Conservation (phyloP, 2,329 filamentous ascomycete genomes). For the Corinectria fuckeliana region DNA sequence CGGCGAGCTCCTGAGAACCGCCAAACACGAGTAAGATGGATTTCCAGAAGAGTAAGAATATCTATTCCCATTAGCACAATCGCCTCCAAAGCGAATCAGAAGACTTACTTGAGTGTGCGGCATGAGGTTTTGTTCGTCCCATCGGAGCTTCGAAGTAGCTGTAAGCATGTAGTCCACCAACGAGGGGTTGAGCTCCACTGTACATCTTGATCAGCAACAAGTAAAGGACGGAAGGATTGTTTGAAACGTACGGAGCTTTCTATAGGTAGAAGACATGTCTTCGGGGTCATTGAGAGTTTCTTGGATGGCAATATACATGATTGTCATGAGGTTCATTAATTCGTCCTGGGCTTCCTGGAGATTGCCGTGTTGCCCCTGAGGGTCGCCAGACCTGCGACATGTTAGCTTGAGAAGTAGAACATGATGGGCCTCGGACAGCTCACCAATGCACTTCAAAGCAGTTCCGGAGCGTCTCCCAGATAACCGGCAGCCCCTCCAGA, state of each 20-base stretch:
- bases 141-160: conserved; percentile 71
- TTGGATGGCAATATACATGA: conserved; percentile 67
- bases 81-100: not conserved
- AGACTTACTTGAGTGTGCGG: conserved; percentile 67
- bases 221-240: not conserved
- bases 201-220: conserved; percentile 30
- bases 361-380: conserved; percentile 46
- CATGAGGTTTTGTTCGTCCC: conserved; percentile 70
- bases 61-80: conserved; percentile 49
- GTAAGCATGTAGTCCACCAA: conserved; percentile 76
- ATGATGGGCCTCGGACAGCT: conserved; percentile 21
- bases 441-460: conserved; percentile 63
- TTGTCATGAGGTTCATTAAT: conserved; percentile 67
- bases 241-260: conserved; percentile 57
- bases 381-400: conserved; percentile 53
- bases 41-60: conserved; percentile 91
- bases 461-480: conserved; percentile 58
- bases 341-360: conserved; percentile 64
- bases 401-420: conserved; percentile 36
- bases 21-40: conserved; percentile 86
- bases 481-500: conserved; percentile 55
- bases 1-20: conserved; percentile 73
- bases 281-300: conserved; percentile 59
- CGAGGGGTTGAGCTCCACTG: conserved; percentile 67
- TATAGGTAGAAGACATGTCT: conserved; percentile 53